Evolutionary conservation across 768 basidiomycete genomes (phyloP).

Genomic region (Dacryopinax spathularia): DNA sequence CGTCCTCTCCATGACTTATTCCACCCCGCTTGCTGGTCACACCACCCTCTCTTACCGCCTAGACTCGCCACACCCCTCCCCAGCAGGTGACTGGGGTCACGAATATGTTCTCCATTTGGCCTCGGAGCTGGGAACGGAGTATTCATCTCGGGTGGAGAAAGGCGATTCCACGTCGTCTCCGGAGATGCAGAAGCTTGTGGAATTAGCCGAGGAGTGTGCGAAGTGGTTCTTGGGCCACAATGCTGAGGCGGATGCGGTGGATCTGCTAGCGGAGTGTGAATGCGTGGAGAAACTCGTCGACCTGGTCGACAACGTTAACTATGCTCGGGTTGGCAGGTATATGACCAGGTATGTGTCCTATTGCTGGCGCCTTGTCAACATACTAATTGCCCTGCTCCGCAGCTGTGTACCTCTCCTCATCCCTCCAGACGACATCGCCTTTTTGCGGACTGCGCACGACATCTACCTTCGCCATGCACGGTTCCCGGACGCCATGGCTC

Average conservation of each 20-base stretch:
- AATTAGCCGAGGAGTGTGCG: conserved; percentile 70
- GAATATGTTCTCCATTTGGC: conserved; percentile 97
- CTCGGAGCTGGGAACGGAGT: conserved; percentile 92
- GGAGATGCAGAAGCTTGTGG: conserved; percentile 33
- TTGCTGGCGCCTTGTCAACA: background rate
- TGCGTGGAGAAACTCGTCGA: conserved; percentile 63
- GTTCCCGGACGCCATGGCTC: conserved; percentile 78
- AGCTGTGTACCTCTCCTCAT: conserved; percentile 82
- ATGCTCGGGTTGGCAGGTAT: conserved; percentile 78
- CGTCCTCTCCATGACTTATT: conserved; percentile 98
- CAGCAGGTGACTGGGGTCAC: conserved; percentile 96
- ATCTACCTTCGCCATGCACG: conserved; percentile 79
- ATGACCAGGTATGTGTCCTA: conserved; percentile 64
- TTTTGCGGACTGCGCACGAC: conserved; percentile 73
- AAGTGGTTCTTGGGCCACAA: conserved; percentile 84
- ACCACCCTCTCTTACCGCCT: conserved; percentile 90
- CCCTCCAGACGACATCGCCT: conserved; percentile 81
- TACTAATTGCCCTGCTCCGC: conserved; percentile 8
- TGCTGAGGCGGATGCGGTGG: conserved; percentile 96
- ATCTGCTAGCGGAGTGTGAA: conserved; percentile 86
- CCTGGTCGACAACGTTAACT: conserved; percentile 79
- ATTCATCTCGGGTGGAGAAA: conserved; percentile 50
- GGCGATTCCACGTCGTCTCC: conserved; percentile 18
- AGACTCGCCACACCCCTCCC: conserved; percentile 59
- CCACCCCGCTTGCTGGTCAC: conserved; percentile 35